Percentiles rank a stretch among this genome's conserved stretches.
Evolutionary conservation across 305 asterid genomes (phyloP).

Genomic region (Euphrasia arctica): DNA sequence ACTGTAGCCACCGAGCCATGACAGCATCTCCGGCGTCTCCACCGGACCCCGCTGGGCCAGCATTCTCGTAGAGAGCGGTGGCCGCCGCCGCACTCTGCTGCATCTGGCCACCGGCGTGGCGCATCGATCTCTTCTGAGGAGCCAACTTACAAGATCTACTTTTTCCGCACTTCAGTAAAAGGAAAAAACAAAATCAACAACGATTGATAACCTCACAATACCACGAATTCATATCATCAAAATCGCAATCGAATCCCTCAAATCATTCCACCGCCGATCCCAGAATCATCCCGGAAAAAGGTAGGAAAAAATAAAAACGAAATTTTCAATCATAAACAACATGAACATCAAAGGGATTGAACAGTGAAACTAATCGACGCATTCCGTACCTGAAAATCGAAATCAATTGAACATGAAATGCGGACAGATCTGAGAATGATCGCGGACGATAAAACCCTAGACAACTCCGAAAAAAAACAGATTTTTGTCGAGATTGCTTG

Average conservation of each 20-base stretch:
- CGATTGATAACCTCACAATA: not conserved
- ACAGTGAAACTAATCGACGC: conserved; percentile 11
- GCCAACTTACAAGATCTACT: conserved; percentile 91
- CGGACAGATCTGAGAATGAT: conserved; percentile 42
- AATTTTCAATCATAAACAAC: conserved; percentile 22
- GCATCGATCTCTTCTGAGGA: conserved; percentile 94
- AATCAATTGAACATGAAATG: conserved; percentile 29
- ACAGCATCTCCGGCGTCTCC: conserved; percentile 94
- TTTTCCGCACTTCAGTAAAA: conserved; percentile 36
- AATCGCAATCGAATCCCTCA: conserved; percentile 26
- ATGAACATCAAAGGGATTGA: not conserved
- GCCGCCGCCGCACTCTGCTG: conserved; percentile 82
- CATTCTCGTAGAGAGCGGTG: conserved; percentile 92
- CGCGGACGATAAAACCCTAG: conserved; percentile 25
- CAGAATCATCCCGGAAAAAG: conserved; percentile 24
- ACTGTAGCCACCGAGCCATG: conserved; percentile 98
- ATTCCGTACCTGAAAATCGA: conserved; percentile 35
- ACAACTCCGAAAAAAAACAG: conserved; percentile 3
- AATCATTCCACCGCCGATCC: conserved; percentile 20
- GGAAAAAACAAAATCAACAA: not conserved
- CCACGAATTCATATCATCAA: not conserved
- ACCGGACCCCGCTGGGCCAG: conserved; percentile 63
- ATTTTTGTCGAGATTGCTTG: conserved; percentile 38
- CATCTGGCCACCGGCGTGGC: conserved; percentile 91
- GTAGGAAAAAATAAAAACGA: conserved; percentile 14